Percentiles rank a stretch among this genome's conserved stretches.
Evolutionary conservation across 2,329 filamentous ascomycete genomes (phyloP).

Genomic region (Beauveria sp.): DNA sequence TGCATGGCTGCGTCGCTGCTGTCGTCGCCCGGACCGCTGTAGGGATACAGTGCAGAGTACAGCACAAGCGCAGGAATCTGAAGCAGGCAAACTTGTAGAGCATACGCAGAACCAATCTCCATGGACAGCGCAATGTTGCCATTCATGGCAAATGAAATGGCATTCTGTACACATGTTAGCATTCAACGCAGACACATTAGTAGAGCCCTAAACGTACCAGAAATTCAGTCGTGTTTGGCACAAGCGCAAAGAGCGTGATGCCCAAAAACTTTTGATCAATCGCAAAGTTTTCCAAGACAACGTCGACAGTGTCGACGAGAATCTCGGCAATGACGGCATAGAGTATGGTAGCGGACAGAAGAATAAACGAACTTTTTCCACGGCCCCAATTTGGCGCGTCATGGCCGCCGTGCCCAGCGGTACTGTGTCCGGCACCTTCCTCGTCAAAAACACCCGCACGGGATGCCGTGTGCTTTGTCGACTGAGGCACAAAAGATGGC

Average conservation of each 20-base stretch:
- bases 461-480: constrained; percentile 12
- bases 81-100: constrained; percentile 87
- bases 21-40: constrained; percentile 28
- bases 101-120: constrained; percentile 97
- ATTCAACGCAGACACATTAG: background rate
- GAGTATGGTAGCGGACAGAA: constrained; percentile 79
- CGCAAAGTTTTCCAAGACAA: constrained; percentile 81
- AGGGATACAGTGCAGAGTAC: constrained; percentile 71
- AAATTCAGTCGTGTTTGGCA: constrained; percentile 97
- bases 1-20: constrained; percentile 39
- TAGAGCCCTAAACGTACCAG: constrained; percentile 50
- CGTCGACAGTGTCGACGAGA: constrained; percentile 90
- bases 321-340: constrained; percentile 98
- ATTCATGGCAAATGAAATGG: constrained; percentile 99
- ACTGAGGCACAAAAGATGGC: constrained; percentile 24
- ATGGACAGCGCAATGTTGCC: constrained; percentile 97
- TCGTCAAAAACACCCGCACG: constrained; percentile 40
- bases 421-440: constrained; percentile 22
- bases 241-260: constrained; percentile 91
- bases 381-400: constrained; percentile 99
- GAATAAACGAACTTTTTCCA: constrained; percentile 79
- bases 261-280: constrained; percentile 97
- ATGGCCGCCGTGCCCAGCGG: constrained; percentile 61
- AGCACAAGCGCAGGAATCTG: constrained; percentile 90
- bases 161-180: constrained; percentile 53